These are phyloP conservation scores for Cladosporium cucumerinum DNA, from an alignment of 2,329 filamentous ascomycete species.

Conservation along the genomic window DNA sequence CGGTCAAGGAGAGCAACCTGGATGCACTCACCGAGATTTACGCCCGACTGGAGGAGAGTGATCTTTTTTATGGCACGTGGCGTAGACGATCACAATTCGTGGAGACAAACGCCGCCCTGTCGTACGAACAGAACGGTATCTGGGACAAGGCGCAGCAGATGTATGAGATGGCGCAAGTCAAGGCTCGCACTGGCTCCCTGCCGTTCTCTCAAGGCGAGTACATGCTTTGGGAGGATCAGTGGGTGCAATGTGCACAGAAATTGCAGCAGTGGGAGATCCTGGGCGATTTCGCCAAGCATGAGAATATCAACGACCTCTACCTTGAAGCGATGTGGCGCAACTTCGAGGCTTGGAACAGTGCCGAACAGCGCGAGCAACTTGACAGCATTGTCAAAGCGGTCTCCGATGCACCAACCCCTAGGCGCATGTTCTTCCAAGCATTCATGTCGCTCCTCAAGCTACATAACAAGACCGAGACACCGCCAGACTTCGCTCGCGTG, in stretches of 20 bases:
- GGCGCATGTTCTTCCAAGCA: conserved; percentile 93
- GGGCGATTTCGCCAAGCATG: conserved; percentile 96
- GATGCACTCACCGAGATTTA: conserved; percentile 96
- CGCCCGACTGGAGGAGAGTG: conserved; percentile 84
- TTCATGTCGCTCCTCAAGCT: conserved; percentile 96
- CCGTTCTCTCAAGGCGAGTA: conserved; percentile 97
- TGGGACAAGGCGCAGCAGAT: conserved; percentile 98
- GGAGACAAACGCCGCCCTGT: conserved; percentile 93
- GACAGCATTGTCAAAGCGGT: conserved; percentile 94
- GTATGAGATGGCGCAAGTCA: conserved; percentile 95
- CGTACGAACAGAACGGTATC: conserved; percentile 98
- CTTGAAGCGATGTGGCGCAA: conserved; percentile 95
- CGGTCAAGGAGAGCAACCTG: conserved; percentile 86
- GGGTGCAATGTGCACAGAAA: conserved; percentile 96
- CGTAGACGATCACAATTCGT: conserved; percentile 91
- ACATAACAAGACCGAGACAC: conserved; percentile 79
- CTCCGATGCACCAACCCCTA: conserved; percentile 92
- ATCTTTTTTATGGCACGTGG: conserved; percentile 97
- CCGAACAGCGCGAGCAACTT: conserved; percentile 81
- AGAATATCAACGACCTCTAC: conserved; percentile 95
- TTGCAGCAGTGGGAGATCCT: conserved; percentile 98
- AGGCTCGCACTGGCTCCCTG: conserved; percentile 90
- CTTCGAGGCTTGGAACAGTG: conserved; percentile 88
- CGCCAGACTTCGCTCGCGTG: conserved; percentile 78
- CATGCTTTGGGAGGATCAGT: conserved; percentile 99